These are phyloP conservation scores for Solanum boliviense DNA, from an alignment of 257 asterid genomes.

Conservation along the genomic window DNA sequence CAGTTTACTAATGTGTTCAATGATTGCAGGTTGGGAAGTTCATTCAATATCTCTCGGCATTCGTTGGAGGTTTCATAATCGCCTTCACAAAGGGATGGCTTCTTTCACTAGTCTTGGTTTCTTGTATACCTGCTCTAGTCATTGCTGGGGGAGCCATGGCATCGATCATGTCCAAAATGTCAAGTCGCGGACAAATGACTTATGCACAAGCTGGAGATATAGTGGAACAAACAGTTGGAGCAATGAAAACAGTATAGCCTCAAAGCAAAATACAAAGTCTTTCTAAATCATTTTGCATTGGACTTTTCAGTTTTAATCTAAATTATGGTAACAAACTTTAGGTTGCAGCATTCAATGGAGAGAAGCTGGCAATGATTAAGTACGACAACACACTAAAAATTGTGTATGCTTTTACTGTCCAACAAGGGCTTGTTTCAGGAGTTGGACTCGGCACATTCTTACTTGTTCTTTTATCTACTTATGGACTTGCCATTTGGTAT, in stretches of 20 bases:
- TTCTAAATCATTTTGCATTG: background rate
- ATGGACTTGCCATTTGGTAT: conserved; percentile 61
- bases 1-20: background rate
- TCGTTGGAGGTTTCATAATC: conserved; percentile 29
- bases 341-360: conserved; percentile 72
- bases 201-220: conserved; percentile 50
- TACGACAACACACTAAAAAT: conserved; percentile 31
- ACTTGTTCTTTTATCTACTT: conserved; percentile 31
- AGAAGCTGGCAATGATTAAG: conserved; percentile 25
- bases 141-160: conserved; percentile 31
- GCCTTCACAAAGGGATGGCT: conserved; percentile 47
- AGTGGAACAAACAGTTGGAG: conserved; percentile 47
- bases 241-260: conserved; percentile 49
- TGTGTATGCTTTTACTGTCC: conserved; percentile 39
- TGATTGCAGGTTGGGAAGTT: conserved; percentile 40
- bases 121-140: conserved; percentile 32
- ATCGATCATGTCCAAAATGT: conserved; percentile 16
- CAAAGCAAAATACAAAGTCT: background rate
- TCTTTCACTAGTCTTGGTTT: conserved; percentile 23
- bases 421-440: conserved; percentile 56
- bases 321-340: conserved; percentile 1
- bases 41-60: conserved; percentile 27
- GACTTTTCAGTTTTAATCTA: background rate
- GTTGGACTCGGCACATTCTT: conserved; percentile 39
- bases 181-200: conserved; percentile 30